A percentile compares a stretch with the other conserved stretches of the same genome.
These are phyloP conservation scores for Blastocystis sp. DNA, from an alignment of 352 stramenopile genomes.

Conservation along the genomic window DNA sequence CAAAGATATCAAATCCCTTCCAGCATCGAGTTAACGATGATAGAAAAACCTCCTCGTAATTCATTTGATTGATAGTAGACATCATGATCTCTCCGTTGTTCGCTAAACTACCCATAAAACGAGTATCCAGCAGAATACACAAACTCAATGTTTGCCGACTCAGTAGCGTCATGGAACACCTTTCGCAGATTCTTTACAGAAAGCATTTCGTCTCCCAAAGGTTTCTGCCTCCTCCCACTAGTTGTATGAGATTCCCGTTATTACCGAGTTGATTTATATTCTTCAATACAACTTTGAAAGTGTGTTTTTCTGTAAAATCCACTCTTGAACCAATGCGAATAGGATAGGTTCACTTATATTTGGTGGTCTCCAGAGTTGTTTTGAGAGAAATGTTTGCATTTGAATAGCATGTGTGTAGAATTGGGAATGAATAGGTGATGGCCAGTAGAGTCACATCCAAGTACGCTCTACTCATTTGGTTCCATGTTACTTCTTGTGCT, in stretches of 20 bases:
- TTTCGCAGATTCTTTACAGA: slow-evolving; percentile 30
- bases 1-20: slow-evolving; percentile 47
- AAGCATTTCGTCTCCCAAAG: background rate
- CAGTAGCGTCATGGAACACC: background rate
- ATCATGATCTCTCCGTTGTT: slow-evolving; percentile 38
- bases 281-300: too few relatives aligned
- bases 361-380: too few relatives aligned
- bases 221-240: background rate
- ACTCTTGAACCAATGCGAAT: too few relatives aligned
- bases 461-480: too few relatives aligned
- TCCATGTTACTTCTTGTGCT: too few relatives aligned
- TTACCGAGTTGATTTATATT: background rate
- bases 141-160: slow-evolving; percentile 11
- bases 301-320: too few relatives aligned
- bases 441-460: too few relatives aligned
- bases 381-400: too few relatives aligned
- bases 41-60: slow-evolving; percentile 27
- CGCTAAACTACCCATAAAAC: background rate
- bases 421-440: too few relatives aligned
- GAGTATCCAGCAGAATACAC: background rate
- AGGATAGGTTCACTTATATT: too few relatives aligned
- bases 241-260: background rate
- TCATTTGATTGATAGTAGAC: slow-evolving; percentile 47
- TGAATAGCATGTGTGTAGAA: too few relatives aligned
- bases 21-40: slow-evolving; percentile 32